These are phyloP conservation scores for carrot (Daucus carota) DNA, from an alignment of 129 eudicot genomes.

Conservation along the genomic window DH1_v3.0 NC_030381.2:49234001-49234500, in stretches of 20 bases:
- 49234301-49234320: slow-evolving; percentile 34
- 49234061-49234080: slow-evolving; percentile 54
- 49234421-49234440: not conserved
- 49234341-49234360: slow-evolving; percentile 64
- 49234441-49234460: not conserved
- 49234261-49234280: slow-evolving; percentile 51
- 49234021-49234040: slow-evolving; percentile 64
- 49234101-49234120: slow-evolving; percentile 22
- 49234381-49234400: not conserved
- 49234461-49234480: not conserved
- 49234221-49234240: slow-evolving; percentile 54
- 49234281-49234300: slow-evolving; percentile 67
- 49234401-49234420: not conserved
- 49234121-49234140: not conserved
- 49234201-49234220: slow-evolving; percentile 40
- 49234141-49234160: not conserved
- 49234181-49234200: not conserved
- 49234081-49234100: slow-evolving; percentile 59
- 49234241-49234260: slow-evolving; percentile 70
- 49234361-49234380: not conserved
- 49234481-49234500: not conserved
- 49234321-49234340: slow-evolving; percentile 73
- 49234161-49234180: not conserved
- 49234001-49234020: slow-evolving; percentile 76
- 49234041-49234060: slow-evolving; percentile 62